Conservation (phyloP, 768 basidiomycete genomes). For the Asterophora parasitica region DNA sequence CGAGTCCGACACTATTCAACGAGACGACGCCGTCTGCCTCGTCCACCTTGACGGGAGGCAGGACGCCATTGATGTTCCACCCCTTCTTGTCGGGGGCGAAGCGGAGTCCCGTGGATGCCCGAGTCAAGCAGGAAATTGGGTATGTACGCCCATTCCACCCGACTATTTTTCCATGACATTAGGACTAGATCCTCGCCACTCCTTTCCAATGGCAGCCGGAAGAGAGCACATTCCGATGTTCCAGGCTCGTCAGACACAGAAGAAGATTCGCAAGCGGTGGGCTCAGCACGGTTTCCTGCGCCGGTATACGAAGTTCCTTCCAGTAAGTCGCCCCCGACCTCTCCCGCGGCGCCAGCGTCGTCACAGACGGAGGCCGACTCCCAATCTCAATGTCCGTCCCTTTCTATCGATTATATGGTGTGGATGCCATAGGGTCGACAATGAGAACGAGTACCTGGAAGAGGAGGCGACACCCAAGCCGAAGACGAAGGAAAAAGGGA, state of each 20-base stretch:
- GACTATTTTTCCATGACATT: too few relatives aligned
- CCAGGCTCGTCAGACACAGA: slow-evolving; percentile 33
- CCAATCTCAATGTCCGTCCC: slow-evolving; percentile 15
- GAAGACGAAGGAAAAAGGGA: too few relatives aligned
- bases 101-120: neutral
- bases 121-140: slow-evolving; percentile 17
- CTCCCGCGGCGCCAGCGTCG: slow-evolving; percentile 6
- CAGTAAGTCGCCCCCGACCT: slow-evolving; percentile 5
- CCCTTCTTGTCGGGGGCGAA: slow-evolving; percentile 11
- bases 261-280: slow-evolving; percentile 34
- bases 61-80: slow-evolving; percentile 20
- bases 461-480: too few relatives aligned
- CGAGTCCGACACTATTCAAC: slow-evolving; percentile 21
- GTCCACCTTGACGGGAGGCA: slow-evolving; percentile 11
- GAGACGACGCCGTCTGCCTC: neutral
- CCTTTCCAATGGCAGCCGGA: neutral
- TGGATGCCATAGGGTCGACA: neutral
- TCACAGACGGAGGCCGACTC: slow-evolving; percentile 20
- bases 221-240: slow-evolving; percentile 10
- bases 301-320: slow-evolving; percentile 9
- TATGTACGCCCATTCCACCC: neutral
- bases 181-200: neutral
- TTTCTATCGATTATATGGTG: slow-evolving; percentile 7
- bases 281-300: neutral
- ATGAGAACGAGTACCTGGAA: too few relatives aligned